phyloP scores from a whole-genome alignment of 108 stramenopile species.

The Cyclotella cryptica region DNA sequence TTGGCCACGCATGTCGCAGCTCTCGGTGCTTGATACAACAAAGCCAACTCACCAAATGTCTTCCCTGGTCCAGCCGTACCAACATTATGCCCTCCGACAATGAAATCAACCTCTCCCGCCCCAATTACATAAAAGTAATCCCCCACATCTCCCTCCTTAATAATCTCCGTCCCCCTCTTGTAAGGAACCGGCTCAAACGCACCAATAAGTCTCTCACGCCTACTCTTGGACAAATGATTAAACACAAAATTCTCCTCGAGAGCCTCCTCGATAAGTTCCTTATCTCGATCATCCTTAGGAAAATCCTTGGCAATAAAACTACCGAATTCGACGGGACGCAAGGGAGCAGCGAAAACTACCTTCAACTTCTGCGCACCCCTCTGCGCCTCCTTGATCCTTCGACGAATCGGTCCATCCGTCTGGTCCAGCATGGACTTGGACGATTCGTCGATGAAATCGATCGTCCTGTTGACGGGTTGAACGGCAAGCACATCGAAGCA shows the following conservation, averaged over 20 bases:
- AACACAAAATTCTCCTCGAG: constrained; percentile 84
- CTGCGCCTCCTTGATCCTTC: constrained; percentile 34
- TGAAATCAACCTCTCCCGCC: constrained; percentile 66
- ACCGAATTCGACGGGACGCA: constrained; percentile 21
- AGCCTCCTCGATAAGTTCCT: constrained; percentile 58
- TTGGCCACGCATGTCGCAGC: constrained; percentile 89
- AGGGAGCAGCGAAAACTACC: constrained; percentile 51
- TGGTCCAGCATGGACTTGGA: not conserved
- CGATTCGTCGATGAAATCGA: constrained; percentile 44
- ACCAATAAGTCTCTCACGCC: constrained; percentile 62
- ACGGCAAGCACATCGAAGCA: constrained; percentile 35
- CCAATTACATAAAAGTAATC: constrained; percentile 92
- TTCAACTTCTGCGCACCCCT: constrained; percentile 34
- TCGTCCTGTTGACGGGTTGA: constrained; percentile 32
- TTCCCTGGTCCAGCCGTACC: constrained; percentile 67
- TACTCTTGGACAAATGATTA: constrained; percentile 52
- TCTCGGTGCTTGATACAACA: constrained; percentile 93
- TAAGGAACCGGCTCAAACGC: constrained; percentile 69
- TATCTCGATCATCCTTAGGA: constrained; percentile 61
- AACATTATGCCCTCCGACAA: constrained; percentile 70
- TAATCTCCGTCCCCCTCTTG: constrained; percentile 69
- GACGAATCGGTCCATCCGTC: constrained; percentile 15
- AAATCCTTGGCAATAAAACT: constrained; percentile 32
- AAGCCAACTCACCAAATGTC: constrained; percentile 93
- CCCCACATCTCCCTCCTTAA: constrained; percentile 92